These are phyloP conservation scores for Aspergillus thermomutatus DNA, from an alignment of 2,329 filamentous ascomycete genomes.

Conservation along the genomic window DNA sequence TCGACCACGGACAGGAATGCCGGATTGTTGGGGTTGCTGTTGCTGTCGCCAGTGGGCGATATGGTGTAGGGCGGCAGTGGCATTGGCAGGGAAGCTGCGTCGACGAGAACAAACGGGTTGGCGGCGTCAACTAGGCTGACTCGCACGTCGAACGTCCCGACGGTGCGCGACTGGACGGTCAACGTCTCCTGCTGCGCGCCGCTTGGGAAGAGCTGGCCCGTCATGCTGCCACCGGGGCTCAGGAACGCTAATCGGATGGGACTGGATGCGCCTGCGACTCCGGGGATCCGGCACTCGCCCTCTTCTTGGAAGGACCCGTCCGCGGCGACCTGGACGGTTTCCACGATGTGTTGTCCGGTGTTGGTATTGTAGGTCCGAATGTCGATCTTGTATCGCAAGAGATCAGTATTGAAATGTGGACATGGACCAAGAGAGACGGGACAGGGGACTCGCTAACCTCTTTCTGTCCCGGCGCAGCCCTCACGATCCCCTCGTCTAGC, in stretches of 20 bases:
- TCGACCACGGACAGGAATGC: slow-evolving; percentile 47
- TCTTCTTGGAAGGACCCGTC: slow-evolving; percentile 40
- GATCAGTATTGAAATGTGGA: slow-evolving; percentile 9
- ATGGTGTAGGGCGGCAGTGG: too few relatives aligned
- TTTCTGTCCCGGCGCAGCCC: slow-evolving; percentile 17
- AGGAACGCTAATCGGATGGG: slow-evolving; percentile 57
- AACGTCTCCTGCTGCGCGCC: slow-evolving; percentile 37
- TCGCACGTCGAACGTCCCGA: slow-evolving; percentile 30
- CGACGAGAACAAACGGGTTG: slow-evolving; percentile 61
- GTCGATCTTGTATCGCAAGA: slow-evolving; percentile 32
- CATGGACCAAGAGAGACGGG: too few relatives aligned
- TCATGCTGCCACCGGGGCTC: slow-evolving; percentile 59
- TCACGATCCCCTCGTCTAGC: slow-evolving; percentile 51
- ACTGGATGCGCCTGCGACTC: slow-evolving; percentile 55
- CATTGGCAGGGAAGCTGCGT: slow-evolving; percentile 46
- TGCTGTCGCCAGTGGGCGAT: too few relatives aligned
- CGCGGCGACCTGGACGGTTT: slow-evolving; percentile 51
- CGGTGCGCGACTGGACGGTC: slow-evolving; percentile 40
- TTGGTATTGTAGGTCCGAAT: slow-evolving; percentile 66
- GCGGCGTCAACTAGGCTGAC: slow-evolving; percentile 59
- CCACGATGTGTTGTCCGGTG: slow-evolving; percentile 58
- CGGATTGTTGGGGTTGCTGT: background rate
- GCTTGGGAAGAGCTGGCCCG: slow-evolving; percentile 57
- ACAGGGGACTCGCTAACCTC: too few relatives aligned
- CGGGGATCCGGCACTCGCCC: slow-evolving; percentile 59